Evolutionary conservation across 2,329 filamentous ascomycete species (phyloP).

Genomic region (Penicillium polonicum): DNA sequence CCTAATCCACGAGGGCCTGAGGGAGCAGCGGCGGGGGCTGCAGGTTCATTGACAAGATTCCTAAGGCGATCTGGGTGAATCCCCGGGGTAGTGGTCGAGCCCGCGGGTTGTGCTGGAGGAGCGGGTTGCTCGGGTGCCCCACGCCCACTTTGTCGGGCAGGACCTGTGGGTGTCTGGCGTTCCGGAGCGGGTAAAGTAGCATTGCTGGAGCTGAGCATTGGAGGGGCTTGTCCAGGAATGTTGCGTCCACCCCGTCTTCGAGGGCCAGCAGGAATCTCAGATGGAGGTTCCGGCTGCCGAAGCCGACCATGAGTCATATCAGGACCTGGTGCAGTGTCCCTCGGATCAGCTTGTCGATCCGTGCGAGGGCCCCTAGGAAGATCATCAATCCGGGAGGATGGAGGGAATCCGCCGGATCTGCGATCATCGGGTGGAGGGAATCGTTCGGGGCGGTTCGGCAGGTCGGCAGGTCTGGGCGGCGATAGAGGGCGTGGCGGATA

Average conservation of each 20-base stretch:
- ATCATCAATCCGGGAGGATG: conserved; percentile 41
- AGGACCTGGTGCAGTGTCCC: conserved; percentile 39
- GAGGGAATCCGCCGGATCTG: conserved; percentile 29
- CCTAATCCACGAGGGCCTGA: conserved; percentile 17
- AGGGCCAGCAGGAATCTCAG: conserved; percentile 56
- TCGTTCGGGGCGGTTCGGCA: conserved; percentile 39
- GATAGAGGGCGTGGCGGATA: conserved; percentile 27
- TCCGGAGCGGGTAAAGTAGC: conserved; percentile 32
- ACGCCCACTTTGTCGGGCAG: conserved; percentile 40
- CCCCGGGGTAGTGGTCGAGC: conserved; percentile 42
- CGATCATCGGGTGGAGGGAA: conserved; percentile 37
- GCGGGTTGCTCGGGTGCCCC: conserved; percentile 33
- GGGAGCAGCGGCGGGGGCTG: background rate
- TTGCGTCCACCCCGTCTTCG: conserved; percentile 36
- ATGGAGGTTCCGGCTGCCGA: conserved; percentile 37
- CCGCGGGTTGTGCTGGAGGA: conserved; percentile 32
- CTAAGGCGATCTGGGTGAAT: conserved; percentile 57
- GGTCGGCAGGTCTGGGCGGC: conserved; percentile 28
- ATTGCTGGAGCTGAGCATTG: conserved; percentile 19
- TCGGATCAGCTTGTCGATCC: conserved; percentile 39
- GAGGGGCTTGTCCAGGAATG: conserved; percentile 30
- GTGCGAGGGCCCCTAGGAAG: conserved; percentile 56
- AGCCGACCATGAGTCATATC: conserved; percentile 51
- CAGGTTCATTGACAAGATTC: conserved; percentile 38
- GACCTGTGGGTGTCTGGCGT: conserved; percentile 46